Base-by-base conservation (phyloP, 371 early-diverging fungal species). In the Syncephalastrum sp. region DNA sequence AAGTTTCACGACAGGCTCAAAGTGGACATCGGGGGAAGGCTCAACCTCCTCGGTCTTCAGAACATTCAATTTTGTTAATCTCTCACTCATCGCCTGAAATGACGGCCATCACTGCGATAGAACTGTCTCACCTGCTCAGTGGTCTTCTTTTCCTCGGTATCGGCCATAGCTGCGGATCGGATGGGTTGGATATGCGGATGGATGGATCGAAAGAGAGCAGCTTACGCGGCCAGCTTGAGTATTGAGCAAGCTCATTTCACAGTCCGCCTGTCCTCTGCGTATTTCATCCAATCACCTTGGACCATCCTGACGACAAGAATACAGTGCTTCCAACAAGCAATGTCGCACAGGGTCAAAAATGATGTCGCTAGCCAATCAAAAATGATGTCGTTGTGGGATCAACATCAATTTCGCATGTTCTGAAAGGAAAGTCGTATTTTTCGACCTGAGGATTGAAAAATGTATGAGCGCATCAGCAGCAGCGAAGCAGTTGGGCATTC, bases 1-100 rank as follows among this genome's bases (percentile, higher is more conserved):
- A 44, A 97, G 86, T 77, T 95, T 94, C 80, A 97, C 75, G 59
- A 98, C 82, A 24, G 98, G 97, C 69, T 96, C 96, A 75, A 98
- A 97, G 75, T 97, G 94, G 54, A 96, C 91, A 57, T 97, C 96
- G 53, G 88, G 78, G 58, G 90, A 91, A 54, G 88, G 83, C n/a
- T 83, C 93, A 62, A 85, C 92, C 65, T 92, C 90, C 57, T 87
- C 89, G 71, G 7, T 33, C 38, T 16, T 48, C 38, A 44, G 33
- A 21, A n/a, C 14, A 15, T 29, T 49, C 19, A 19, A 23, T 21
- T 13, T 13, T 21, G 17, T 12, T 12, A 38, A 50, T 45, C 15
- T n/a, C 23, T 27, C 38, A 56, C 47, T 46, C 63, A 62, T 57
- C 56, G 29, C 14, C 12, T 33, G 29, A 60, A 29, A 19, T 42